phyloP scores from a whole-genome alignment of 2,329 filamentous ascomycete genomes.

The Escovopsis sp. region DNA sequence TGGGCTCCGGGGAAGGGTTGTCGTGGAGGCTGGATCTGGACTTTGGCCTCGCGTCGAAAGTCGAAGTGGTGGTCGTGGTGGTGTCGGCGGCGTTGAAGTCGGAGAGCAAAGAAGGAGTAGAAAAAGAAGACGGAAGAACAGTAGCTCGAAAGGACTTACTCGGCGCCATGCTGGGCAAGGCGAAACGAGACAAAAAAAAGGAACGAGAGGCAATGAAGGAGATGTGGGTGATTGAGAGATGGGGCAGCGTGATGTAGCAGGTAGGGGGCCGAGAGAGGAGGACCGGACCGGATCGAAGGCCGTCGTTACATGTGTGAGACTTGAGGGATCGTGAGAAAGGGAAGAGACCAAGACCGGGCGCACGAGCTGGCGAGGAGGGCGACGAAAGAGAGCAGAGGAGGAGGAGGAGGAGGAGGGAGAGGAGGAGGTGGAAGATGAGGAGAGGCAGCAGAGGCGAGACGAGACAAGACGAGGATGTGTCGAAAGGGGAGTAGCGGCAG shows the following conservation, averaged over 20 bases:
- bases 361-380: too few relatives aligned
- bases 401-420: too few relatives aligned
- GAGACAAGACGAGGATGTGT: background rate
- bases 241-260: too few relatives aligned
- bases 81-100: conserved; percentile 9
- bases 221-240: conserved; percentile 4
- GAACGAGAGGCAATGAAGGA: conserved; percentile 5
- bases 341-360: too few relatives aligned
- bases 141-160: conserved; percentile 28
- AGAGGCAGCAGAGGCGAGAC: background rate
- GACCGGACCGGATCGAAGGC: too few relatives aligned
- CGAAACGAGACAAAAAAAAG: too few relatives aligned
- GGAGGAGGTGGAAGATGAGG: conserved; percentile 2
- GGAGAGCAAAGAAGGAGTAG: conserved; percentile 15
- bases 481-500: background rate
- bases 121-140: conserved; percentile 23
- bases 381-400: too few relatives aligned
- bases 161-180: conserved; percentile 27
- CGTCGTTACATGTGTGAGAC: too few relatives aligned
- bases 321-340: too few relatives aligned
- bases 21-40: too few relatives aligned
- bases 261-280: too few relatives aligned
- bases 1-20: too few relatives aligned
- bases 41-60: conserved; percentile 7
- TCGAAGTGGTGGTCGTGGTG: conserved; percentile 8